These are phyloP conservation scores for Cryomyces minteri DNA, from an alignment of 495 filamentous ascomycete species.

Conservation along the genomic window DNA sequence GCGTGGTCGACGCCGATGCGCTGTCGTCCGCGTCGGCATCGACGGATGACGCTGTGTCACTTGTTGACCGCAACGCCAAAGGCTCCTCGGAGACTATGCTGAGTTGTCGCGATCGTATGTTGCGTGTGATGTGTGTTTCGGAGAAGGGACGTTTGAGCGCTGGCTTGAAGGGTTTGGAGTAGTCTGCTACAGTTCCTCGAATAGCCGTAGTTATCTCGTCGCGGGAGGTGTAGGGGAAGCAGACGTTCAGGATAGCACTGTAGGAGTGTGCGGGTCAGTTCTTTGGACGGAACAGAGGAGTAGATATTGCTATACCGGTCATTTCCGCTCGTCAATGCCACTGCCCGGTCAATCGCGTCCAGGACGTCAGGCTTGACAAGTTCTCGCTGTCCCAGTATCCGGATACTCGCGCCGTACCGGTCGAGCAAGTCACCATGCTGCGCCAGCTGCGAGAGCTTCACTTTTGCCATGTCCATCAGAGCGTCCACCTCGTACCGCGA, in stretches of 20 bases:
- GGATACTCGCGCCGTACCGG: slow-evolving; percentile 73
- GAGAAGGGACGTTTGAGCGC: slow-evolving; percentile 48
- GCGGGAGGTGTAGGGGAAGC: slow-evolving; percentile 90
- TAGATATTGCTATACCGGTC: no score
- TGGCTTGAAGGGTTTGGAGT: slow-evolving; percentile 43
- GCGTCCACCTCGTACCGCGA: slow-evolving; percentile 96
- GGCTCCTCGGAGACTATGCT: slow-evolving; percentile 4
- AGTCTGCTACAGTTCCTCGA: slow-evolving; percentile 66
- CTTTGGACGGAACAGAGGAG: no score
- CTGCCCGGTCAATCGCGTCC: slow-evolving; percentile 67
- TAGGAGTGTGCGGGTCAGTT: no score
- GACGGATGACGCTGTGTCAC: slow-evolving; percentile 15
- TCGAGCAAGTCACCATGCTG: slow-evolving; percentile 90
- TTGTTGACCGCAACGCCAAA: not conserved
- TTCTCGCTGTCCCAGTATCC: slow-evolving; percentile 65
- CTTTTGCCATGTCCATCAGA: slow-evolving; percentile 93
- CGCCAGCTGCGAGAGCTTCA: slow-evolving; percentile 74
- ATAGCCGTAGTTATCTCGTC: slow-evolving; percentile 94
- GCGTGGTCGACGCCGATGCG: slow-evolving; percentile 34
- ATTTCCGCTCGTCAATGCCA: slow-evolving; percentile 51
- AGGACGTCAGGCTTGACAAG: slow-evolving; percentile 72
- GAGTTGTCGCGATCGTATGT: slow-evolving; percentile 40
- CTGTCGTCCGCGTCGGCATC: slow-evolving; percentile 14
- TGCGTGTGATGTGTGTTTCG: slow-evolving; percentile 67
- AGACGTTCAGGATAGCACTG: slow-evolving; percentile 78